phyloP scores from a whole-genome alignment of 345 rosid species.

The Rhodomyrtus tomentosa region DNA sequence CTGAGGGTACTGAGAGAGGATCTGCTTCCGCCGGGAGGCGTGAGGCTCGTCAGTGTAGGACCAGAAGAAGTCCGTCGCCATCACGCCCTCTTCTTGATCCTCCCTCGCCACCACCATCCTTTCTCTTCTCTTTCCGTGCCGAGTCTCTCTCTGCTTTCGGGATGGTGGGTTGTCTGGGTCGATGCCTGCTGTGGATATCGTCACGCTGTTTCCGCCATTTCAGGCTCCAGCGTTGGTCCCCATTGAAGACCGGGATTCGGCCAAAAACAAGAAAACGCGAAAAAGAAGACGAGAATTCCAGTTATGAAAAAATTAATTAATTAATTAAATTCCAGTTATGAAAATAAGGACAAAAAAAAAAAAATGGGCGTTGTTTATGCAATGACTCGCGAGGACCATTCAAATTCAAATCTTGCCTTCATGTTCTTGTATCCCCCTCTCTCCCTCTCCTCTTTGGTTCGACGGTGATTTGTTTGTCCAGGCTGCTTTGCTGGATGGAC shows the following conservation, averaged over 20 bases:
- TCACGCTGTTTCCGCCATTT: not conserved
- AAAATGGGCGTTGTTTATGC: not conserved
- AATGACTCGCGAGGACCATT: not conserved
- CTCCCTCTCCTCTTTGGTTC: not conserved
- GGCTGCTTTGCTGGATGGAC: not conserved
- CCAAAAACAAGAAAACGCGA: not conserved
- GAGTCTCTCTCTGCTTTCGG: not conserved
- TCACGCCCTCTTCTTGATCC: slow-evolving; percentile 28
- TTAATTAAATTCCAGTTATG: not conserved
- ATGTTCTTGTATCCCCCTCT: not conserved
- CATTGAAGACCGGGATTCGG: not conserved
- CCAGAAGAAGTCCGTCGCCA: slow-evolving; percentile 89
- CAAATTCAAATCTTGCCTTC: not conserved
- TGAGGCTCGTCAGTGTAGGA: slow-evolving; percentile 92
- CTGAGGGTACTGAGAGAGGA: slow-evolving; percentile 82
- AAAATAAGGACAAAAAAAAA: not conserved
- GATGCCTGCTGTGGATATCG: not conserved
- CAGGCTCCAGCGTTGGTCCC: not conserved
- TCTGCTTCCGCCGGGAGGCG: slow-evolving; percentile 64
- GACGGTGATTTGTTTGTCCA: not conserved
- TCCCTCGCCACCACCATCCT: not conserved
- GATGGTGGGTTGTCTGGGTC: not conserved
- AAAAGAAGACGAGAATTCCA: not conserved
- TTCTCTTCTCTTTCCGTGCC: not conserved
- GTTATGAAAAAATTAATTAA: not conserved